Percentiles rank a stretch among this genome's conserved stretches.
Evolutionary conservation across 495 filamentous ascomycete species (phyloP).

Genomic region (Lepraria neglecta): DNA sequence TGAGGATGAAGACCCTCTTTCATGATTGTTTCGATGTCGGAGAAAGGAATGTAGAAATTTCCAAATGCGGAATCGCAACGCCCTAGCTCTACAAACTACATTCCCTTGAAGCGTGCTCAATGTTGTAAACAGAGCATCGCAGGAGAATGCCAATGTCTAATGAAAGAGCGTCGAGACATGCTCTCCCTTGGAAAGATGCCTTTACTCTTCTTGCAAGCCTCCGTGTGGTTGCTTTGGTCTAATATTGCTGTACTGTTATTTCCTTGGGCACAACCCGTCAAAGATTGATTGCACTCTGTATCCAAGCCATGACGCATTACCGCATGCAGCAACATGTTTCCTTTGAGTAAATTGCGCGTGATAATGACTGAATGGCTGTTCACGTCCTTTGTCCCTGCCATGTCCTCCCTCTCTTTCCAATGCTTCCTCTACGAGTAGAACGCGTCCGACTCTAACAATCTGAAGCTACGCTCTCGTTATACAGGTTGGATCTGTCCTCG

Average conservation of each 20-base stretch:
- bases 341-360: neutral
- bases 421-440: neutral
- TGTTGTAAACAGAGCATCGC: neutral
- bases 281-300: neutral
- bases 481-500: neutral
- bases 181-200: too few relatives aligned
- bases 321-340: conserved; percentile 2
- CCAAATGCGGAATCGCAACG: conserved; percentile 13
- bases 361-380: neutral
- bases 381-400: conserved; percentile 12
- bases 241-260: neutral
- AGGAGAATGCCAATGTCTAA: neutral
- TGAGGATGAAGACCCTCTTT: conserved; percentile 19
- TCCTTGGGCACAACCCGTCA: neutral
- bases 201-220: too few relatives aligned
- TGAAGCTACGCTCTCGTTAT: neutral
- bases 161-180: neutral
- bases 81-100: neutral
- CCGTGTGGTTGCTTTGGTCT: neutral
- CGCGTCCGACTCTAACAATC: neutral
- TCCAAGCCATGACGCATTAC: neutral
- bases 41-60: neutral
- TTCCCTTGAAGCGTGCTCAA: neutral
- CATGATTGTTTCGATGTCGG: neutral
- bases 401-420: neutral